Conservation (phyloP, 352 stramenopile species). For the Phytophthora chlamydospora region DNA sequence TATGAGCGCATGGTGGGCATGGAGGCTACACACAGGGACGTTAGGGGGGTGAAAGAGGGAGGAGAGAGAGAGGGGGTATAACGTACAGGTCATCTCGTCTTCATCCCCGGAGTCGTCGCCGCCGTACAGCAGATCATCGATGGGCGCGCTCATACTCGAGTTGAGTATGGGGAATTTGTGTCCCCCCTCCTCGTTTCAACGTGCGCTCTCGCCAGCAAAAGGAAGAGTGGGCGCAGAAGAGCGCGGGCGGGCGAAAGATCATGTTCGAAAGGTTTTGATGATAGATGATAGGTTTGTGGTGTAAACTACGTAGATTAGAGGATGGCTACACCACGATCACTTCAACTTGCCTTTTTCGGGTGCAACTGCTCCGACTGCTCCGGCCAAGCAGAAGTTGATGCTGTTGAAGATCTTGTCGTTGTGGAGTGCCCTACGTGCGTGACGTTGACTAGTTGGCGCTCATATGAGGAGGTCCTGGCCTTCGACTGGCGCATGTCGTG, state of each 20-base stretch:
- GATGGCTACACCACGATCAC: no score
- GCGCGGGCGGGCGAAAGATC: neutral
- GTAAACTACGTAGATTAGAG: conserved; percentile 1
- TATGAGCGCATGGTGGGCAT: conserved; percentile 49
- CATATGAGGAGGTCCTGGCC: conserved; percentile 38
- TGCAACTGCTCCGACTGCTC: no score
- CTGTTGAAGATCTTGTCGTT: conserved; percentile 41
- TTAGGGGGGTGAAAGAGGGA: conserved; percentile 7
- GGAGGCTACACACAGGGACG: conserved; percentile 27
- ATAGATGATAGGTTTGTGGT: neutral
- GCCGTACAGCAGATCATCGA: conserved; percentile 85
- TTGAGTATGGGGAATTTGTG: neutral
- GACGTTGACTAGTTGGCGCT: conserved; percentile 24
- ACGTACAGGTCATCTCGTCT: conserved; percentile 72
- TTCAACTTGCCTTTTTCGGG: no score
- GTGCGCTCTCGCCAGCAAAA: conserved; percentile 24
- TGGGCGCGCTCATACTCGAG: conserved; percentile 76
- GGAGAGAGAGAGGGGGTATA: conserved; percentile 7
- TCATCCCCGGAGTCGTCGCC: conserved; percentile 86
- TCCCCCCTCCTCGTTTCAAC: conserved; percentile 4
- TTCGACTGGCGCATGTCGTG: conserved; percentile 14
- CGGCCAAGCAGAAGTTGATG: conserved; percentile 32
- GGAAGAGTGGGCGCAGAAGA: conserved; percentile 13
- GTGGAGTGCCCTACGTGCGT: conserved; percentile 31
- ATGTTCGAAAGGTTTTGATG: neutral